Percentiles rank a stretch among this genome's conserved stretches.
Conservation (phyloP, 2,329 filamentous ascomycete species). For the Didymella segeticola region DNA sequence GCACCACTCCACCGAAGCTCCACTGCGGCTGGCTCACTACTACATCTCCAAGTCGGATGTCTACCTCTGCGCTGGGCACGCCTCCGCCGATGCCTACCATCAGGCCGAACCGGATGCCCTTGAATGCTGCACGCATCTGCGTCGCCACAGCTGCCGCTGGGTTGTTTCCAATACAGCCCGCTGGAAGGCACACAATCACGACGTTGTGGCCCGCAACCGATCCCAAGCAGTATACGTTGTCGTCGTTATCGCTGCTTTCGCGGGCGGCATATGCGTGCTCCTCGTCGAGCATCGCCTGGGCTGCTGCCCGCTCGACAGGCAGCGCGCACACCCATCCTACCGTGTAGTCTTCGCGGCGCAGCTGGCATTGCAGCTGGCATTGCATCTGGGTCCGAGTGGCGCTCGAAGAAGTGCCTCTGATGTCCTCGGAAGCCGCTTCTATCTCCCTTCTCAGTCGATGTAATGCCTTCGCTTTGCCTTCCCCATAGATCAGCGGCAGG, state of each 20-base stretch:
- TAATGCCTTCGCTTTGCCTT: conserved; percentile 9
- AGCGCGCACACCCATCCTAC: background rate
- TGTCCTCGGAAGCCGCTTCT: too few species aligned
- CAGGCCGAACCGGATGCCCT: background rate
- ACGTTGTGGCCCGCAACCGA: background rate
- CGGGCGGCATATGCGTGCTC: too few species aligned
- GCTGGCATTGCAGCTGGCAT: too few species aligned
- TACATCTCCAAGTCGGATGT: background rate
- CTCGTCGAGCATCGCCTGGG: background rate
- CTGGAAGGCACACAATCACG: background rate
- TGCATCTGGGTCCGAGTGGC: too few species aligned
- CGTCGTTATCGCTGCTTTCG: too few species aligned
- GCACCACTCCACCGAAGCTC: background rate
- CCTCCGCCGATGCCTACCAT: background rate
- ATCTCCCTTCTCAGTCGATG: background rate
- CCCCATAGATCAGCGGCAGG: conserved; percentile 33
- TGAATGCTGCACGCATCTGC: background rate
- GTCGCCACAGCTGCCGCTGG: background rate
- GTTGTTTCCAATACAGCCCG: background rate
- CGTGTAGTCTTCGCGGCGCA: background rate
- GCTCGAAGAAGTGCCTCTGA: too few species aligned
- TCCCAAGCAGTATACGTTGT: background rate
- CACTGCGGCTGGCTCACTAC: background rate
- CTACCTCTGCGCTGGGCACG: background rate
- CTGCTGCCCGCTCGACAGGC: background rate